Percentiles rank a stretch among this genome's conserved stretches.
phyloP scores from a whole-genome alignment of 441 rosid genomes.

The Gossypium gossypioides region DNA sequence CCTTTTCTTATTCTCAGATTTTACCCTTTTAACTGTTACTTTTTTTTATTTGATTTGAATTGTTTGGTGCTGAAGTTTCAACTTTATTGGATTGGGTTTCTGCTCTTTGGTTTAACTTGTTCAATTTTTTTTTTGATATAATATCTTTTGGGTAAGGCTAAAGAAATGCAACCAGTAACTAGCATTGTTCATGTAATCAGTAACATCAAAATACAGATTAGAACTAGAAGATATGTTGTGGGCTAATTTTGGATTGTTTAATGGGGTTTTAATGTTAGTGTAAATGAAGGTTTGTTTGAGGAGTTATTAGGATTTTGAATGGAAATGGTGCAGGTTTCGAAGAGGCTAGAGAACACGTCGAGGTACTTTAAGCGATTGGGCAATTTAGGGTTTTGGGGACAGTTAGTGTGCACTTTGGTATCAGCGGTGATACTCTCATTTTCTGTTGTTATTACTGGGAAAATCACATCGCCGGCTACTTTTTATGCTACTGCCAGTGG shows the following conservation, averaged over 20 bases:
- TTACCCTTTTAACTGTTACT: neutral
- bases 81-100: neutral
- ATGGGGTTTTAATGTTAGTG: neutral
- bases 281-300: neutral
- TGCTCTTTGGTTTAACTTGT: neutral
- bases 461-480: slow-evolving; percentile 61
- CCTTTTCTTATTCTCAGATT: neutral
- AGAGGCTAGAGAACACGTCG: slow-evolving; percentile 80
- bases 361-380: slow-evolving; percentile 85
- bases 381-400: slow-evolving; percentile 89
- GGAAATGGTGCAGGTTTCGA: slow-evolving; percentile 53
- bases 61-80: neutral
- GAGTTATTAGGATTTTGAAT: slow-evolving; percentile 1
- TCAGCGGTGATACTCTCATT: slow-evolving; percentile 83
- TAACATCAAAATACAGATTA: neutral
- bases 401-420: slow-evolving; percentile 71
- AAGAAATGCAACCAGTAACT: neutral
- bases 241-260: neutral
- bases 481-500: slow-evolving; percentile 87
- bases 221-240: neutral
- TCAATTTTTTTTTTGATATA: neutral
- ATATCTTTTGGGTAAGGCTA: neutral
- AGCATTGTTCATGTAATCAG: neutral
- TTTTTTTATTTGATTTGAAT: neutral
- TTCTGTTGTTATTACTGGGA: slow-evolving; percentile 68